Conservation (phyloP, 2,329 filamentous ascomycete species). For the Aspergillus brasiliensis region DNA sequence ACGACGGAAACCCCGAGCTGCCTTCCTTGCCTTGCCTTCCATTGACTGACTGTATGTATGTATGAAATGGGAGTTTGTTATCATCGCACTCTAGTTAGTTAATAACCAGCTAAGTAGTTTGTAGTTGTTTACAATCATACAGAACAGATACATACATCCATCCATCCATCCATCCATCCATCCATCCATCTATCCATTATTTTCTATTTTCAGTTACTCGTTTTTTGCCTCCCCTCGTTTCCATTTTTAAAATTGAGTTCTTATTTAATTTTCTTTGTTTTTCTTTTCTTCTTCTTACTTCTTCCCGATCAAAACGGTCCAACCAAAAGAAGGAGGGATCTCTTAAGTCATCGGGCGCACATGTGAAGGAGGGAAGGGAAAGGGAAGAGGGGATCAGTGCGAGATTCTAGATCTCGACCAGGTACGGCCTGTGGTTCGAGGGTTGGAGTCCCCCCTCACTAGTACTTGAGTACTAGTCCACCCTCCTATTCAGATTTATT, state of each 20-base stretch:
- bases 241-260: background rate
- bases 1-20: background rate
- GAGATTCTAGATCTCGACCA: constrained; percentile 22
- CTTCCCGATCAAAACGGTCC: background rate
- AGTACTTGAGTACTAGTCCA: background rate
- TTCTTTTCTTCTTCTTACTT: background rate
- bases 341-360: constrained; percentile 5
- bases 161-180: no score
- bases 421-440: constrained; percentile 1
- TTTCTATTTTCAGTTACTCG: no score
- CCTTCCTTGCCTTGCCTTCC: no score
- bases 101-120: no score
- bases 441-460: constrained; percentile 2
- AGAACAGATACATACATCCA: no score
- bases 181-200: no score
- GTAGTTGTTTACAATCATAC: no score
- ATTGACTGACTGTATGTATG: no score
- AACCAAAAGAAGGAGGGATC: background rate
- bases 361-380: constrained; percentile 4
- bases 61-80: no score
- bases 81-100: no score
- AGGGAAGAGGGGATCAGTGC: constrained; percentile 18
- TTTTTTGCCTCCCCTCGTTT: no score
- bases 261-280: background rate
- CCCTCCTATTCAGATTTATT: no score